Base-by-base conservation (phyloP, 495 filamentous ascomycete genomes). In the Staphylotrichum longicolle region DNA sequence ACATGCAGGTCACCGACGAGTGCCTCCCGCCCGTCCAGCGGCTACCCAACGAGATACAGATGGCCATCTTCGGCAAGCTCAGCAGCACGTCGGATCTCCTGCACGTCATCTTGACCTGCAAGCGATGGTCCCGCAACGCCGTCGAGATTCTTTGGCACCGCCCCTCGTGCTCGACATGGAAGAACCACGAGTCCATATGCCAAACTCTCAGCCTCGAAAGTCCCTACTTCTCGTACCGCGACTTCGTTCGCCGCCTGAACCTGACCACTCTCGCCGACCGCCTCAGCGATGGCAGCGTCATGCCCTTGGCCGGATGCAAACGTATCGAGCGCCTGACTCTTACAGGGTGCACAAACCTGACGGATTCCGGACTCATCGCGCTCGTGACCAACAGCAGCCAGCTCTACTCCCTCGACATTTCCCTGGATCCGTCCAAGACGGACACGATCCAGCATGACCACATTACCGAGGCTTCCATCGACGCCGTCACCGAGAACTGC, bases 91-190 rank as follows among this genome's bases (percentile, higher is more conserved):
- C 74, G 5, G 94, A 98, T 68, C 82, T 97, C 62, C 78, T 89
- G 63, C 88, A 85, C 72, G 93, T 91, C 71, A 93, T 99, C 90
- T 78, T 93, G 68, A 93, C 96, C 7, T 96, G 87, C 68, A 91
- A 91, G 70, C 85, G 86, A 63, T 99, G 95, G 95, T 88, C 95
- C 47, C 81, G 88, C 61, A 97, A 97, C 70, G 88, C 86, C 52
- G 95, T 98, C 37, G 94, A 93, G 56, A 83, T 96, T 49, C 80
- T 98, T 11, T 98, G 94, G 94, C 93, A 98, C 71, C 84, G 94
- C 51, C 94, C 95, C 3, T 84, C 89, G 34, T 96, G 94, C 76
- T 89, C 88, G 62, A 89, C 83, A 58, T 98, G 92, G 89, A 69
- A 80, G 15, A 89, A 89, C 66, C 83, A 96, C 64, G 78, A 83